Percentiles rank a stretch among this genome's conserved stretches.
Evolutionary conservation across 2,329 filamentous ascomycete species (phyloP).

Genomic region (Ilyonectria sp.): DNA sequence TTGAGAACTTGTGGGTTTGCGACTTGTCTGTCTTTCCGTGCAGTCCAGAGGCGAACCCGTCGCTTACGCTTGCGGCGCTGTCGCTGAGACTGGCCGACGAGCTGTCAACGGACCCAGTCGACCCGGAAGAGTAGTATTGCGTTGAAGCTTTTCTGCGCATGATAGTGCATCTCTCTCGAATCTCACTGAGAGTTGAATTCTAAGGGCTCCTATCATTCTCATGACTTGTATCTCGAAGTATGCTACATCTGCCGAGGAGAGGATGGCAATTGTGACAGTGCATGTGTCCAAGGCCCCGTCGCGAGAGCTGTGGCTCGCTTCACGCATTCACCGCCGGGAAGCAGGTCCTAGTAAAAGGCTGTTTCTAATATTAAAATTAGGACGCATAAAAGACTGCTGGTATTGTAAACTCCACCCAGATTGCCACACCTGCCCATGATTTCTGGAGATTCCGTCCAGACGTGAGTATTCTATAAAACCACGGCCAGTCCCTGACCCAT

Average conservation of each 20-base stretch:
- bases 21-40: slow-evolving; percentile 37
- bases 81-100: slow-evolving; percentile 35
- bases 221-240: no score
- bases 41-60: slow-evolving; percentile 35
- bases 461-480: background rate
- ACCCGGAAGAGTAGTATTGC: no score
- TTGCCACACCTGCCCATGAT: background rate
- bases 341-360: no score
- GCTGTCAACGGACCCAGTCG: slow-evolving; percentile 3
- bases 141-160: no score
- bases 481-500: background rate
- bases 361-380: background rate
- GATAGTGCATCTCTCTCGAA: no score
- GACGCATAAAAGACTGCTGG: background rate
- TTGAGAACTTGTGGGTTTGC: slow-evolving; percentile 36
- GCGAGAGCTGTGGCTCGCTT: no score
- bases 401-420: background rate
- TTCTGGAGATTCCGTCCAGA: background rate
- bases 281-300: no score
- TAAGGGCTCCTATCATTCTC: no score
- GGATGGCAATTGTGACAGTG: no score
- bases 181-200: no score
- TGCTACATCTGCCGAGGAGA: no score
- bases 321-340: no score
- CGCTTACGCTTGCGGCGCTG: slow-evolving; percentile 32